Evolutionary conservation across 208 protist genomes (phyloP).

Genomic region (Wallacemonas collosoma): DNA sequence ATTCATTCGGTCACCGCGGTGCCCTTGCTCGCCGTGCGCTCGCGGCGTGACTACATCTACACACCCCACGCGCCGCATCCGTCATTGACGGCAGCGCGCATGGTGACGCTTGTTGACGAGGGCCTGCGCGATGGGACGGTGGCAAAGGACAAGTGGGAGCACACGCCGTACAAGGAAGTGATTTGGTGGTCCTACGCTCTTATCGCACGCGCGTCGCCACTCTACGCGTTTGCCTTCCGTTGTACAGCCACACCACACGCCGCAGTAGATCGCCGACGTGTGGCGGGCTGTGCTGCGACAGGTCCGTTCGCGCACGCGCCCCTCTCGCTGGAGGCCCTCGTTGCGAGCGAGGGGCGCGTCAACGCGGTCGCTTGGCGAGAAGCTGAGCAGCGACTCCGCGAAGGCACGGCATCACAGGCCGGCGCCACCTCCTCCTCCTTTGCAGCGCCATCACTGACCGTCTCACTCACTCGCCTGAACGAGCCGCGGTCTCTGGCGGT

Average conservation of each 20-base stretch:
- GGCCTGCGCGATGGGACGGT: neutral
- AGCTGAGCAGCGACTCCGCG: neutral
- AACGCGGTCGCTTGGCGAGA: neutral
- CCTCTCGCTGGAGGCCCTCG: neutral
- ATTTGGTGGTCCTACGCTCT: slow-evolving; percentile 5
- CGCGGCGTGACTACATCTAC: slow-evolving; percentile 14
- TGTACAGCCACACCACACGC: neutral
- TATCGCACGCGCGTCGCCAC: neutral
- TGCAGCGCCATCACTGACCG: neutral
- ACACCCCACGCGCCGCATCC: slow-evolving; percentile 13
- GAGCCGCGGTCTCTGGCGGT: neutral
- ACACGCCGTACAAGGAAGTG: neutral
- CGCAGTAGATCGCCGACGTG: neutral
- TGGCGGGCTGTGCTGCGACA: neutral
- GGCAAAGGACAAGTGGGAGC: neutral
- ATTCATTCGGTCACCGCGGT: neutral
- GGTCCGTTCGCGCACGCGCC: neutral
- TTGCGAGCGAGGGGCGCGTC: neutral
- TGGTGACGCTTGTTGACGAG: neutral
- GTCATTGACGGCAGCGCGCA: neutral
- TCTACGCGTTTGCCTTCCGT: neutral
- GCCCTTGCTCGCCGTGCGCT: slow-evolving; percentile 6
- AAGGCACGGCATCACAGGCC: too few species aligned
- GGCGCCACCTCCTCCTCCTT: neutral
- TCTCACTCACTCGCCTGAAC: neutral